Base-by-base conservation (phyloP, 2,329 filamentous ascomycete species). In the Colletotrichum chrysophilum region DNA sequence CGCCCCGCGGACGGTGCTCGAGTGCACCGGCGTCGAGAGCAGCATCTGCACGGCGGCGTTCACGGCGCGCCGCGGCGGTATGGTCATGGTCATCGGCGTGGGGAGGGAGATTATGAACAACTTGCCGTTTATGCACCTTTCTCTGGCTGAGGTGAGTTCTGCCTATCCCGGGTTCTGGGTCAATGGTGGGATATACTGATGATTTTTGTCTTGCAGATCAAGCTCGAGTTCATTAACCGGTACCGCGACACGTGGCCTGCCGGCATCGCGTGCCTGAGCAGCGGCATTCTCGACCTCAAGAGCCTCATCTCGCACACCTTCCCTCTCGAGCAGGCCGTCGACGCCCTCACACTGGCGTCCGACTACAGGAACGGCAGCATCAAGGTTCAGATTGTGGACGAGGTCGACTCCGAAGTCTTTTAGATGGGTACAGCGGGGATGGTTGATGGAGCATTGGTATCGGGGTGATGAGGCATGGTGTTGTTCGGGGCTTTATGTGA, bases 221-320 rank as follows among this genome's bases (percentile, higher is more conserved):
- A 94, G 78, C 85, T 94, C 30, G 90, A 89, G 48, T 94, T 94
- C 83, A 94, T 94, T 80, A 94, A 94, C 81, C 87, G 93, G 9
- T 94, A 94, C 80, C 87, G 89, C 55, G 92, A 94, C 79, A 94
- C 92, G 0, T 94, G 93, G 93, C 92, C 93, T 0, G 88, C 90
- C 0, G 93, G 91, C 0, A 92, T 94, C 38, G 86, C 89, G 8
- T 91, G 90, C 64, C 80, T 94, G 32, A 88, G 87, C 55, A 90
- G 91, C 5, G 89, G 89, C 0, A 86, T 94, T 2, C 80, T 94
- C 10, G 88, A 94, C 79, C 84, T 93, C 24, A 92, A 92, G 79
- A 88, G 87, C 65, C 83, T 94, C 21, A 89, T 94, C 5, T 91
- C 92, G 13, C 92, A 94, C 81, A 87, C 85, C 1, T 93, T 91